Evolutionary conservation across 2,329 filamentous ascomycete genomes (phyloP).

Genomic region (Trichoderma simmonsii): DNA sequence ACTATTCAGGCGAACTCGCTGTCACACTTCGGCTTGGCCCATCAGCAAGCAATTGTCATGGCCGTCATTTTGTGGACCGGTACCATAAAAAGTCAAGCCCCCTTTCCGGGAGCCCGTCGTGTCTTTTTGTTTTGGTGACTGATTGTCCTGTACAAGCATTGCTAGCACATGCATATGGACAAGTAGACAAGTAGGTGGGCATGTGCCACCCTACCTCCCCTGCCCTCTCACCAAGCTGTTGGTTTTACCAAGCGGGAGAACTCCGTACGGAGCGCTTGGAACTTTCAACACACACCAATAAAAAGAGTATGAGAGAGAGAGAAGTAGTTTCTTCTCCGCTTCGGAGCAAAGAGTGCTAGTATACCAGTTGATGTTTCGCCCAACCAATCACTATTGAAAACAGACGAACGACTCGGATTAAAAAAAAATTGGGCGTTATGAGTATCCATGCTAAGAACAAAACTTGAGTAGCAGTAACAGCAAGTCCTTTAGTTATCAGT

Average conservation of each 20-base stretch:
- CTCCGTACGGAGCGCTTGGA: neutral
- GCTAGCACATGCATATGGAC: conserved; percentile 14
- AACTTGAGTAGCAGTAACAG: neutral
- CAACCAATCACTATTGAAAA: neutral
- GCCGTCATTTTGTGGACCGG: conserved; percentile 15
- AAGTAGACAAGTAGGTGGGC: neutral
- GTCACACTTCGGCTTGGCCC: conserved; percentile 15
- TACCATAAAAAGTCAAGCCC: neutral
- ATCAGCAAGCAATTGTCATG: conserved; percentile 11
- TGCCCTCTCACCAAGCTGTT: conserved; percentile 13
- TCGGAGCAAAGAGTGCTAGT: neutral
- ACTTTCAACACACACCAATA: neutral
- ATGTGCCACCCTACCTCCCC: conserved; percentile 9
- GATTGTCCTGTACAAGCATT: neutral
- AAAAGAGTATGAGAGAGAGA: neutral
- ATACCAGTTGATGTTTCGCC: neutral
- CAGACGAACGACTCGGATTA: neutral
- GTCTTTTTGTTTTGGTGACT: neutral
- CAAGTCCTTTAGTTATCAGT: neutral
- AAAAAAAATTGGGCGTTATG: neutral
- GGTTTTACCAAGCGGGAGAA: conserved; percentile 11
- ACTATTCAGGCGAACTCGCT: conserved; percentile 11
- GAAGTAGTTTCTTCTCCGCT: neutral
- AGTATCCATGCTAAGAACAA: neutral
- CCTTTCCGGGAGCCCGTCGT: conserved; percentile 1